These are phyloP conservation scores for Sporothrix sp. DNA, from an alignment of 2,329 filamentous ascomycete species.

Conservation along the genomic window DNA sequence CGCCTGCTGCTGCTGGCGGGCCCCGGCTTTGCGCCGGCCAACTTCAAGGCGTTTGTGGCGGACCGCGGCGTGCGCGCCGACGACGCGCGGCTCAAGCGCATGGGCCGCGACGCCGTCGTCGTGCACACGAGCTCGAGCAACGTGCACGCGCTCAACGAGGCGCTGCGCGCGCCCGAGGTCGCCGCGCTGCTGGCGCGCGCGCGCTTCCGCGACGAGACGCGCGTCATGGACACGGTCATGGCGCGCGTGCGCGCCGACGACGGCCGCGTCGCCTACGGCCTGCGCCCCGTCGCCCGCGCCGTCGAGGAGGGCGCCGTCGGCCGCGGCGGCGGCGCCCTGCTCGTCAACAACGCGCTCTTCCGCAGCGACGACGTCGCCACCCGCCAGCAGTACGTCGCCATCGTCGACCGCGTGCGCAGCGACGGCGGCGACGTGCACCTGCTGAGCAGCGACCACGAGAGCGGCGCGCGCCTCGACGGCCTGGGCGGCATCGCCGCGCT, in stretches of 20 bases:
- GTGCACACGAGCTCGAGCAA: conserved; percentile 81
- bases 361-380: conserved; percentile 68
- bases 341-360: conserved; percentile 84
- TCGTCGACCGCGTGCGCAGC: conserved; percentile 81
- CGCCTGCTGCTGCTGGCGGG: conserved; percentile 75
- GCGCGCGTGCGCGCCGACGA: conserved; percentile 73
- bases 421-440: conserved; percentile 81
- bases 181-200: conserved; percentile 70
- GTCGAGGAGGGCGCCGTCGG: conserved; percentile 84
- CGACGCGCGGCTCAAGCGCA: conserved; percentile 59
- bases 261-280: conserved; percentile 83
- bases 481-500: conserved; percentile 84
- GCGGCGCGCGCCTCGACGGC: conserved; percentile 72
- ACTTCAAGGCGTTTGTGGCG: conserved; percentile 66
- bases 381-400: conserved; percentile 67
- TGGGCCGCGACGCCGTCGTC: conserved; percentile 56
- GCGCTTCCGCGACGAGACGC: conserved; percentile 77
- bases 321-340: conserved; percentile 68
- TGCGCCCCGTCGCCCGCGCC: conserved; percentile 69
- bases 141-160: conserved; percentile 77
- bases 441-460: conserved; percentile 91
- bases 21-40: conserved; percentile 75
- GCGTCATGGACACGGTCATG: conserved; percentile 75
- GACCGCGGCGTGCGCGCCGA: conserved; percentile 47
- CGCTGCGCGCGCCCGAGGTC: conserved; percentile 73